phyloP scores from a whole-genome alignment of 73 alveolate genomes.

The Effrenium voratum region DNA sequence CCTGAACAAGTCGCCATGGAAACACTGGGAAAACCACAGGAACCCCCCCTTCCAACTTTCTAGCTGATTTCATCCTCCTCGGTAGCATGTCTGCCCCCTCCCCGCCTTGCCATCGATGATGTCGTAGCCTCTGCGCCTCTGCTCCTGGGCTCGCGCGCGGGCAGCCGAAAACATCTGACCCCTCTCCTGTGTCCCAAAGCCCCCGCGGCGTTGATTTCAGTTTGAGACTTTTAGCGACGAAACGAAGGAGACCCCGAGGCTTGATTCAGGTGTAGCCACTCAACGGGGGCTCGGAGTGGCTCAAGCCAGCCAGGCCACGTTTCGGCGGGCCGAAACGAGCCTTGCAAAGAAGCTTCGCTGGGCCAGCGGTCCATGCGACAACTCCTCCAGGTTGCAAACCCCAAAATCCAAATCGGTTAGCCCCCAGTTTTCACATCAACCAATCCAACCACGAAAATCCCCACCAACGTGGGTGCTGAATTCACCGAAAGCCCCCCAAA shows the following conservation, averaged over 20 bases:
- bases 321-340: not conserved
- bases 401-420: no score
- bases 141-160: not conserved
- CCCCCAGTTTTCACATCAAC: no score
- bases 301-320: not conserved
- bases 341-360: no score
- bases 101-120: slow-evolving; percentile 83
- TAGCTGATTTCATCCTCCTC: no score
- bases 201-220: not conserved
- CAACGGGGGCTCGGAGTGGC: not conserved
- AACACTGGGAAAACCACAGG: not conserved
- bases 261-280: not conserved
- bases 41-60: no score
- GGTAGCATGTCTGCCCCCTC: no score
- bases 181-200: not conserved
- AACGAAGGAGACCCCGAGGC: not conserved
- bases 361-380: no score
- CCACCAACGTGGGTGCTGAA: no score
- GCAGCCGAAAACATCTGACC: not conserved
- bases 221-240: not conserved
- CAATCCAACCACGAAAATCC: no score
- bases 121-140: slow-evolving; percentile 73
- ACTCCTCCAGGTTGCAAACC: no score
- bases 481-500: no score
- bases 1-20: not conserved